Base-by-base conservation (phyloP, 441 rosid genomes). In the Euphorbia celastroides region DNA sequence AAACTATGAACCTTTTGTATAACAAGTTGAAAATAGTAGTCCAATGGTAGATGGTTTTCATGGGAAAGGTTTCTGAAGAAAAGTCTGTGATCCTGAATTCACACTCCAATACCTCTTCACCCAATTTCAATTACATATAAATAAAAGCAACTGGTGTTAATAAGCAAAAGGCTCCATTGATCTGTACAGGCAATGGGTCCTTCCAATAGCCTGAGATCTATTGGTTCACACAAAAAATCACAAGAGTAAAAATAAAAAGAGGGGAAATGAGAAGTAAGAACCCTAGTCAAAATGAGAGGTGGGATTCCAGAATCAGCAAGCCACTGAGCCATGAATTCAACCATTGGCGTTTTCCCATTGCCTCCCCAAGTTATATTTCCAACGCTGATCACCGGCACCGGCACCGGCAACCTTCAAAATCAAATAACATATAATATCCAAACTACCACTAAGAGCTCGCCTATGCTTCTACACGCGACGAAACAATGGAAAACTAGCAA, bases 331-430 rank as follows among this genome's bases (percentile, higher is more conserved):
- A 89, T 78, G 79, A 73, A 84, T 74, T 89, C 92, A 59, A 82
- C 95, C 98, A 89, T 89, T 17, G 98, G 95, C 13, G 96, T 92
- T 88, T 92, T 92, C 70, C 98, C 96, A 62, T 83, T 88, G 62
- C 95, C 96, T 77, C 96, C 96, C 98, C 98, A 92, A 7, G 90
- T 89, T 74, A 92, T 71, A 78, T 92, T 92, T 65, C 96, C 98
- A 12, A 89, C 93, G 69, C 98, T 88, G 74, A 88, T 89, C 72
- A 89, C 96, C 41, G 95, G 93, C 70, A 92, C 82, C 0, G 88
- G 88, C 69, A 89, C n/a, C n/a, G n/a, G n/a, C n/a, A n/a, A 73
- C 75, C 98, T 92, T 82, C 75, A 68, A 67, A 46, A 70, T 62
- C 25, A 25, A 25, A 73, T 46, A 1, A 46, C 1, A 46, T 1